A percentile compares a stretch with the other conserved stretches of the same genome.
Conservation (phyloP, 257 asterid genomes). For the Jacaranda mimosifolia region DNA sequence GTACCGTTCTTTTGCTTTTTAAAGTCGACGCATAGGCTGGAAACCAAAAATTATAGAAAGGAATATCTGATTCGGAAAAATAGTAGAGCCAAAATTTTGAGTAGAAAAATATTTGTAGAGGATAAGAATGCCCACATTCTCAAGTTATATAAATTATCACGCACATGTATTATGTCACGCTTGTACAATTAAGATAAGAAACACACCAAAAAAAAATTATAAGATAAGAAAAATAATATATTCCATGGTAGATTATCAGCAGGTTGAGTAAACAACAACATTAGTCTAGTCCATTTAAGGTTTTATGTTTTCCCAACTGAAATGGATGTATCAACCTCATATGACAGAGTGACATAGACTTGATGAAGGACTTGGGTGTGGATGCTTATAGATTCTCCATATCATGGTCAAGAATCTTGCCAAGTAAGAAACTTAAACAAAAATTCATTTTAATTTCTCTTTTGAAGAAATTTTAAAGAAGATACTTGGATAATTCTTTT, state of each 20-base stretch:
- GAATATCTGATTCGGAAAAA: not conserved
- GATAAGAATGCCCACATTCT: constrained; percentile 43
- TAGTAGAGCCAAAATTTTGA: constrained; percentile 8
- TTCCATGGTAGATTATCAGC: constrained; percentile 28
- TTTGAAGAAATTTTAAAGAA: not conserved
- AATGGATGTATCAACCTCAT: constrained; percentile 37
- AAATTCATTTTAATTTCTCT: not conserved
- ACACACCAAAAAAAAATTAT: not conserved
- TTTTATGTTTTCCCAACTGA: constrained; percentile 33
- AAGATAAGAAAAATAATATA: constrained; percentile 17
- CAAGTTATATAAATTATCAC: not conserved
- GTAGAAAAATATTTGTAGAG: constrained; percentile 7
- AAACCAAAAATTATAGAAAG: not conserved
- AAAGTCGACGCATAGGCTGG: not conserved
- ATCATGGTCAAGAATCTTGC: constrained; percentile 89
- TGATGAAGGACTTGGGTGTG: constrained; percentile 88
- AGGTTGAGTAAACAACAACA: constrained; percentile 6
- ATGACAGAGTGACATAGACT: constrained; percentile 73
- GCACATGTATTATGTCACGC: not conserved
- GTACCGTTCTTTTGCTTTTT: not conserved
- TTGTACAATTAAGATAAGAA: constrained; percentile 22
- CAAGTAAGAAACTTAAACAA: constrained; percentile 56
- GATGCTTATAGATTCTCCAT: constrained; percentile 93
- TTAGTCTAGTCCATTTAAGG: constrained; percentile 32
- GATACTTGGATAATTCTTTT: not conserved